phyloP scores from a whole-genome alignment of 2,329 filamentous ascomycete species.

The Juglanconis sp. region DNA sequence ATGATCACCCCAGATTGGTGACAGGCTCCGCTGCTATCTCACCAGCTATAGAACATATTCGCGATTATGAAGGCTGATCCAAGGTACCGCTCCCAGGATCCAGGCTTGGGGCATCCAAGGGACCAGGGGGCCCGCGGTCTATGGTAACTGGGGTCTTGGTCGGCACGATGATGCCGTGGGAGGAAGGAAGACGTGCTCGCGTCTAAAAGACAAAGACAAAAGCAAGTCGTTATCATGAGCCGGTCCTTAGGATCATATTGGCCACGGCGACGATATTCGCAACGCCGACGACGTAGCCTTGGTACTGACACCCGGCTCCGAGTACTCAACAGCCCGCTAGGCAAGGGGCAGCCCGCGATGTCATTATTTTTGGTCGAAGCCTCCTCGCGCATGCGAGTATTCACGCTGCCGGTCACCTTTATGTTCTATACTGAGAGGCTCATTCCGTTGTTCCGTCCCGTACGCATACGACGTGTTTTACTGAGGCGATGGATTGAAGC shows the following conservation, averaged over 20 bases:
- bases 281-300: neutral
- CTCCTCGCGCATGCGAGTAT: neutral
- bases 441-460: too few relatives aligned
- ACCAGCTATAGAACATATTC: too few relatives aligned
- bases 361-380: too few relatives aligned
- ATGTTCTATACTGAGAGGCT: neutral
- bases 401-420: neutral
- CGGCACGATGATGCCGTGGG: too few relatives aligned
- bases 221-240: too few relatives aligned
- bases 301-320: neutral
- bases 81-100: too few relatives aligned
- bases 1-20: neutral
- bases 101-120: too few relatives aligned
- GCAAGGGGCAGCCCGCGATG: neutral
- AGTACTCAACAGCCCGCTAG: neutral
- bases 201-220: too few relatives aligned
- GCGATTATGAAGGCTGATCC: too few relatives aligned
- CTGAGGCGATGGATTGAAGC: neutral
- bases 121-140: too few relatives aligned
- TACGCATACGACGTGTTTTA: neutral
- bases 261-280: neutral
- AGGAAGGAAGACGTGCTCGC: too few relatives aligned
- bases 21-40: neutral
- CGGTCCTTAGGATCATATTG: neutral
- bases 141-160: too few relatives aligned